phyloP scores from a whole-genome alignment of 2,329 filamentous ascomycete species.

The Hortaea sp. region DNA sequence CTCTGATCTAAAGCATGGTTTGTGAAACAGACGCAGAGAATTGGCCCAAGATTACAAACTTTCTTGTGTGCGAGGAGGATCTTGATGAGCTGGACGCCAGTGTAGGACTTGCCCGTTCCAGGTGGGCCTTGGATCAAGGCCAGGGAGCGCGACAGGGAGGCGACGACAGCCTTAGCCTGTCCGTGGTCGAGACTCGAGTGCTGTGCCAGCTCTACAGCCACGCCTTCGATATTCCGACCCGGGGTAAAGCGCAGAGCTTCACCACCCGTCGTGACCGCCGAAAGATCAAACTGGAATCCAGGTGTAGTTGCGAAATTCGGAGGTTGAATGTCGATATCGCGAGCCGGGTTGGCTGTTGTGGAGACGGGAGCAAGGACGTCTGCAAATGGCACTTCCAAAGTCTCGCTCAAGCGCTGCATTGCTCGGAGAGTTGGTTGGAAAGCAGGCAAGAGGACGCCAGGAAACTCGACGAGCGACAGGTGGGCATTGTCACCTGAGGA shows the following conservation, averaged over 20 bases:
- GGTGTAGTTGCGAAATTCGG: conserved; percentile 11
- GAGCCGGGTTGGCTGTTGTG: neutral
- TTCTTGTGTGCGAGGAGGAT: conserved; percentile 40
- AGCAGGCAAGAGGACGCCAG: conserved; percentile 47
- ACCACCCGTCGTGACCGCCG: conserved; percentile 13
- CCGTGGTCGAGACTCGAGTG: conserved; percentile 37
- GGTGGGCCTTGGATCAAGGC: conserved; percentile 64
- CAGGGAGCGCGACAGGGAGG: conserved; percentile 43
- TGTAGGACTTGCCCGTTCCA: conserved; percentile 66
- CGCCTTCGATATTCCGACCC: conserved; percentile 28
- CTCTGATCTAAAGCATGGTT: conserved; percentile 50
- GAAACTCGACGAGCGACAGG: conserved; percentile 48
- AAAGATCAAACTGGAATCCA: conserved; percentile 19
- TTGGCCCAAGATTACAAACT: conserved; percentile 34
- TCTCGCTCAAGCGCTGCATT: conserved; percentile 44
- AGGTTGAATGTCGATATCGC: conserved; percentile 8
- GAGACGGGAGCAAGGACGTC: conserved; percentile 23
- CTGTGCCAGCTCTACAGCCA: conserved; percentile 39
- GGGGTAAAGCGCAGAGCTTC: conserved; percentile 22
- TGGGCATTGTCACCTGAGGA: neutral
- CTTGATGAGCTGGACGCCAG: conserved; percentile 55
- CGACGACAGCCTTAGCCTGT: conserved; percentile 47
- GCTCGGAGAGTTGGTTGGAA: conserved; percentile 49
- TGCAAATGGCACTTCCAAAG: conserved; percentile 46
- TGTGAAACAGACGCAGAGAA: conserved; percentile 50